Conservation (phyloP, 768 basidiomycete genomes). For the Leucosporidium scottii region DNA sequence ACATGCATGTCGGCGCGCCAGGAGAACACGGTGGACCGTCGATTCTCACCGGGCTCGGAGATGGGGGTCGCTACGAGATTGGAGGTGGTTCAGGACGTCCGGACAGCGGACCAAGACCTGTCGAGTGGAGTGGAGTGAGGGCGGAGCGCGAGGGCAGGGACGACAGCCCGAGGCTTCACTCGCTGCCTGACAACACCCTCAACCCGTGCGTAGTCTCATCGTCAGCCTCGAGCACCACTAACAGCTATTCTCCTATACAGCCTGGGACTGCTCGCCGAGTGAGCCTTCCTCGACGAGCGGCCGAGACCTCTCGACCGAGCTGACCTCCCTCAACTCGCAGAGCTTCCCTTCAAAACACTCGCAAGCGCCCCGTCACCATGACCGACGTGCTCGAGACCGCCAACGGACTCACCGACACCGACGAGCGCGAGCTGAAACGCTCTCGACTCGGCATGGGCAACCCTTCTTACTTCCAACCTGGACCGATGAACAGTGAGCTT, state of each 20-base stretch:
- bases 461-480: slow-evolving; percentile 34
- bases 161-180: slow-evolving; percentile 78
- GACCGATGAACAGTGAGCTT: slow-evolving; percentile 35
- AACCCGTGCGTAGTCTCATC: slow-evolving; percentile 52
- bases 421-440: slow-evolving; percentile 2
- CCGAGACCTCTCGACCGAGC: slow-evolving; percentile 4
- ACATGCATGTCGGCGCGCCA: slow-evolving; percentile 17
- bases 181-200: slow-evolving; percentile 80
- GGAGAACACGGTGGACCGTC: background rate
- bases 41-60: slow-evolving; percentile 7
- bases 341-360: slow-evolving; percentile 32
- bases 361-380: slow-evolving; percentile 27
- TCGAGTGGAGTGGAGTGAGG: slow-evolving; percentile 31
- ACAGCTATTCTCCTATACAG: background rate
- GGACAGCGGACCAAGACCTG: slow-evolving; percentile 12
- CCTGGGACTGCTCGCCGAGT: slow-evolving; percentile 79
- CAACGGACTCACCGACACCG: slow-evolving; percentile 11
- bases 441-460: slow-evolving; percentile 32
- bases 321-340: background rate
- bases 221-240: no score
- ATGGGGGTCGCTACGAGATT: slow-evolving; percentile 17
- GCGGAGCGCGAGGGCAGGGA: slow-evolving; percentile 40
- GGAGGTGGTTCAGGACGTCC: slow-evolving; percentile 10
- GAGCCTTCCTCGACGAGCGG: slow-evolving; percentile 50
- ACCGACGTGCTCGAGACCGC: slow-evolving; percentile 25